Evolutionary conservation across 2,329 filamentous ascomycete species (phyloP).

Genomic region (Biscogniauxia marginata): DNA sequence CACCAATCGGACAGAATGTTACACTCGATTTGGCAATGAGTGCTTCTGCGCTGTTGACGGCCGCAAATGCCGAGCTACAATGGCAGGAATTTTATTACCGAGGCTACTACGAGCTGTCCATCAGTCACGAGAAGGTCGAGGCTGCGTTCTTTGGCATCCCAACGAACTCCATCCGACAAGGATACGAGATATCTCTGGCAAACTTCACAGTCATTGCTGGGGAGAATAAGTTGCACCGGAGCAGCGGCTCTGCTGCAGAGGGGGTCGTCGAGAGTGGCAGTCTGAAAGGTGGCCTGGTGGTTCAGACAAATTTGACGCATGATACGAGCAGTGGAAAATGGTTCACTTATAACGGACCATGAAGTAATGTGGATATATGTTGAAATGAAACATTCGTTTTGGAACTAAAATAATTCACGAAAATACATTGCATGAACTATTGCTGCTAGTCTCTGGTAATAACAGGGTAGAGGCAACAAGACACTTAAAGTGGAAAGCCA

Average conservation of each 20-base stretch:
- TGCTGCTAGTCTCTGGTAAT: too few relatives aligned
- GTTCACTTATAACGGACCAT: slow-evolving; percentile 18
- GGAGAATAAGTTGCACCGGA: slow-evolving; percentile 47
- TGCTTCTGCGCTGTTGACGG: slow-evolving; percentile 40
- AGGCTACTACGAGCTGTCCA: slow-evolving; percentile 62
- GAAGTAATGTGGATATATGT: background rate
- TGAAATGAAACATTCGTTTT: too few relatives aligned
- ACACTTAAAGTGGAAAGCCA: background rate
- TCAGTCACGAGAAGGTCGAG: slow-evolving; percentile 50
- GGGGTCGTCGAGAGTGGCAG: slow-evolving; percentile 42
- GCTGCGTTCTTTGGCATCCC: slow-evolving; percentile 55
- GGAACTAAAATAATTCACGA: too few relatives aligned
- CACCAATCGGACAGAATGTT: slow-evolving; percentile 57
- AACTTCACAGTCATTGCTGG: slow-evolving; percentile 61
- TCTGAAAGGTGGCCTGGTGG: slow-evolving; percentile 40
- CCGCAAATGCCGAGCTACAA: slow-evolving; percentile 55
- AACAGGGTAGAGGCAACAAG: too few relatives aligned
- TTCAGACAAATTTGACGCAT: slow-evolving; percentile 52
- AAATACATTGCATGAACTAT: too few relatives aligned
- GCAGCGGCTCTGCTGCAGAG: slow-evolving; percentile 22
- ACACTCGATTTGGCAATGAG: slow-evolving; percentile 47
- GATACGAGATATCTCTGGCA: slow-evolving; percentile 57
- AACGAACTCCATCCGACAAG: slow-evolving; percentile 50
- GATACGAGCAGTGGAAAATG: slow-evolving; percentile 44
- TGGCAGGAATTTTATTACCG: slow-evolving; percentile 65